Base-by-base conservation (phyloP, 345 rosid species). In the Populus simonii region DNA sequence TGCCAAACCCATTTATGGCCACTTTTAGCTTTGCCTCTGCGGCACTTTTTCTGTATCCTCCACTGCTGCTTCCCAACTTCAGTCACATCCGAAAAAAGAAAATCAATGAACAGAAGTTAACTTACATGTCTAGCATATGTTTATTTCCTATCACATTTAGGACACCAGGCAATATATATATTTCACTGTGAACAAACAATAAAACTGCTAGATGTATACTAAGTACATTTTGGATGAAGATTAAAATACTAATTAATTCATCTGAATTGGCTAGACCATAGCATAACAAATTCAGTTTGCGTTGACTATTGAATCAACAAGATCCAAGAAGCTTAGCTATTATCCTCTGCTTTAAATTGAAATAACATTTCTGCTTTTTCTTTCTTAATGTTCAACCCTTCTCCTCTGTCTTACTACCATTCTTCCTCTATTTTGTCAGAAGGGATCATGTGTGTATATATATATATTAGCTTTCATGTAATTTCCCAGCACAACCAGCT, bases 1-100 rank as follows among this genome's bases (percentile, higher is more conserved):
- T 82, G 57, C 98, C 97, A 23, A 94, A 94, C 62, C 98, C 98
- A 22, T 94, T 94, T 63, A 94, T 94, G 31, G 98, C 98, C 38
- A 94, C 97, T 82, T 92, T 92, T 63, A 94, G 83, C 91, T 94
- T 92, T 2, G 96, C 98, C 87, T 87, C 92, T 2, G 86, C 85
- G 8, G 84, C 94, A 35, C 80, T 83, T 80, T 86, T 94, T 88
- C 86, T 91, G 96, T 88, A 89, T 66, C 91, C 93, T 47, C 93
- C 89, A 70, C 79, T 82, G 77, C 77, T 83, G 81, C 86, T 88
- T 83, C 91, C 92, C 79, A 90, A 72, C 93, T 90, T 67, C 23
- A 39, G 11, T 7, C 47, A 23, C 47, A 36, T 31, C 38, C 38
- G 27, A 23, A 16, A n/a, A 43, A 20, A 25, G 25, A 17, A 5